Conservation (phyloP, 192 early-diverging fungal species). For the Linderina pennispora region DNA sequence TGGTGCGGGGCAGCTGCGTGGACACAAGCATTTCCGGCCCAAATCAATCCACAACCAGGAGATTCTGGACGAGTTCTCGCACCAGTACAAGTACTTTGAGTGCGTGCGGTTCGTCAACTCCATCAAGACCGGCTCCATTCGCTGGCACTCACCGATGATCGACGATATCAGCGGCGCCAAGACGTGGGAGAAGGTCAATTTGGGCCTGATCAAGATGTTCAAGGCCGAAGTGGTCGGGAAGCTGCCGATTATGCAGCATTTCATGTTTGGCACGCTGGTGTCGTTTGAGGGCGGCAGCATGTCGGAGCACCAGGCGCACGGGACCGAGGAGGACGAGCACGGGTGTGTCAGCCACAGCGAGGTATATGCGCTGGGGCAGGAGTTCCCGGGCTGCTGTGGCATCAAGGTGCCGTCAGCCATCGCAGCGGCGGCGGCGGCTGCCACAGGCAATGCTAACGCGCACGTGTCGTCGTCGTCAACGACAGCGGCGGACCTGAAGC, state of each 20-base stretch:
- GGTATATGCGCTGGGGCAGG: constrained; percentile 46
- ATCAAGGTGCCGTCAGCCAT: constrained; percentile 50
- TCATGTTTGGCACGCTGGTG: constrained; percentile 81
- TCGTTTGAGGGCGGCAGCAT: constrained; percentile 53
- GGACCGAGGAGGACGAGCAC: constrained; percentile 10
- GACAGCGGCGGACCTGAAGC: too few relatives aligned
- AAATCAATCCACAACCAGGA: constrained; percentile 92
- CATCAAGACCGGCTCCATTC: constrained; percentile 67
- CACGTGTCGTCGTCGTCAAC: too few relatives aligned
- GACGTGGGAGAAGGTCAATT: constrained; percentile 85
- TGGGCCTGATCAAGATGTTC: constrained; percentile 94
- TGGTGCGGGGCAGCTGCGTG: constrained; percentile 78
- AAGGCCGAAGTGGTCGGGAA: constrained; percentile 84
- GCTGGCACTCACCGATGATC: constrained; percentile 91
- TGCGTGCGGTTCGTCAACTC: constrained; percentile 86
- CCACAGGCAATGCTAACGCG: constrained; percentile 8
- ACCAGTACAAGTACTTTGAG: constrained; percentile 93
- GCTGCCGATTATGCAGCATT: constrained; percentile 95
- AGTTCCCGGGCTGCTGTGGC: constrained; percentile 49
- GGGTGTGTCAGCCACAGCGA: constrained; percentile 33
- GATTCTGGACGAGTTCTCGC: constrained; percentile 80
- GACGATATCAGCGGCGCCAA: constrained; percentile 88
- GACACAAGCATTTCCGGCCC: constrained; percentile 87
- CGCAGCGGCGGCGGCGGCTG: constrained; percentile 26
- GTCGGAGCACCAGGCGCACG: constrained; percentile 1